Evolutionary conservation across 805 yeast species (phyloP).

Genomic region (Nakazawaea holstii): DNA sequence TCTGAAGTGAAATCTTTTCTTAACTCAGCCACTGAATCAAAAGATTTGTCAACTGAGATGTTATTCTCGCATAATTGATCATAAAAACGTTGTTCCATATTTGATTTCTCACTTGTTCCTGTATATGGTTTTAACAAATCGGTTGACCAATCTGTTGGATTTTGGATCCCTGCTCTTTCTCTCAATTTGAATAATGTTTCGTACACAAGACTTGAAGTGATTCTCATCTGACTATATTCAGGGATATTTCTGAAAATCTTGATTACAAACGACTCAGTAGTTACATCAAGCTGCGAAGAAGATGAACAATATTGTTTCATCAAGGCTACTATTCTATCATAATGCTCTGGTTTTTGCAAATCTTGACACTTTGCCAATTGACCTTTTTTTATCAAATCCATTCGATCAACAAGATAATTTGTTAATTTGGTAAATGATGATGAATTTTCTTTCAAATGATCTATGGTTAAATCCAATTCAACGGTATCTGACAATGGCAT

Average conservation of each 20-base stretch:
- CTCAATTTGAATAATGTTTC: constrained; percentile 36
- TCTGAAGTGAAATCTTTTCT: constrained; percentile 38
- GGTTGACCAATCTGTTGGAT: constrained; percentile 50
- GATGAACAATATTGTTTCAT: constrained; percentile 51
- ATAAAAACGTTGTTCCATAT: constrained; percentile 37
- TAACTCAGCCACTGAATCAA: constrained; percentile 6
- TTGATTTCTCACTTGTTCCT: constrained; percentile 36
- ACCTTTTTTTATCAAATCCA: constrained; percentile 3
- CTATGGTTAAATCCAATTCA: constrained; percentile 26
- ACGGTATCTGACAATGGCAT: constrained; percentile 35
- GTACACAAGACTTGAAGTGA: constrained; percentile 49
- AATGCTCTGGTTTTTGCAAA: constrained; percentile 21
- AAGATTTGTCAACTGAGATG: background rate
- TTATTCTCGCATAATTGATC: constrained; percentile 19
- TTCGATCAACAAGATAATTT: constrained; percentile 14
- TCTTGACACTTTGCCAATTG: background rate
- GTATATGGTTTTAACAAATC: constrained; percentile 39
- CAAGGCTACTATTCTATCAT: constrained; percentile 35
- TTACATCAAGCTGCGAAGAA: constrained; percentile 40
- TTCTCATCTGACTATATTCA: constrained; percentile 31
- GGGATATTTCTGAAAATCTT: constrained; percentile 28
- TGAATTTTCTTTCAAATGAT: constrained; percentile 20
- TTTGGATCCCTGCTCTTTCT: constrained; percentile 25
- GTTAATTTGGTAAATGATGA: constrained; percentile 21
- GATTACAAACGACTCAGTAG: constrained; percentile 43